Conservation (phyloP, 768 basidiomycete genomes). For the Wakefieldia striispora region DNA sequence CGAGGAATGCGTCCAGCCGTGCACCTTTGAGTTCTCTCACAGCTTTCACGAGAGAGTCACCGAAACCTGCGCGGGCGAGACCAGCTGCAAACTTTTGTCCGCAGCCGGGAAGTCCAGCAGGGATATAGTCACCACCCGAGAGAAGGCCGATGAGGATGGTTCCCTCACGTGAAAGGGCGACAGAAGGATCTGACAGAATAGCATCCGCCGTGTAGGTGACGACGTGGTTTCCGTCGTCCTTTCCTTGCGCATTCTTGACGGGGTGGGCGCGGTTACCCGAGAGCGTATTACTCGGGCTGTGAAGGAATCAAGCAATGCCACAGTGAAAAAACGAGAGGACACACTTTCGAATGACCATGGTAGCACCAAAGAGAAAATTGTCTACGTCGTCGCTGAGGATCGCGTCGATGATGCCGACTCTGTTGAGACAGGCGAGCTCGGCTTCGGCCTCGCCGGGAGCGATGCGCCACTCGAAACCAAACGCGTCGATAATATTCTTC, state of each 20-base stretch:
- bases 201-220: slow-evolving; percentile 38
- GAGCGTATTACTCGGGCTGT: slow-evolving; percentile 67
- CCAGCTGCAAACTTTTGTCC: slow-evolving; percentile 72
- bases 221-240: slow-evolving; percentile 71
- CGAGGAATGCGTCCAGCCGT: slow-evolving; percentile 52
- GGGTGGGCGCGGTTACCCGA: slow-evolving; percentile 69
- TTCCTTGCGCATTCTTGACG: slow-evolving; percentile 60
- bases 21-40: slow-evolving; percentile 45
- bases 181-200: slow-evolving; percentile 42
- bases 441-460: slow-evolving; percentile 96
- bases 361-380: slow-evolving; percentile 86
- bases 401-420: slow-evolving; percentile 80
- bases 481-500: slow-evolving; percentile 75
- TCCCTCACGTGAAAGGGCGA: slow-evolving; percentile 58
- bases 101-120: slow-evolving; percentile 63
- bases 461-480: slow-evolving; percentile 76
- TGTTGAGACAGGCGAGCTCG: slow-evolving; percentile 84
- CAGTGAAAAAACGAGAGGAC: slow-evolving; percentile 5
- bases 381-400: slow-evolving; percentile 94
- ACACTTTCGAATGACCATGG: slow-evolving; percentile 81
- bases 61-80: slow-evolving; percentile 80
- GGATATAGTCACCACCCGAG: slow-evolving; percentile 89
- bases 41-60: slow-evolving; percentile 65
- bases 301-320: slow-evolving; percentile 4
- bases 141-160: slow-evolving; percentile 81